A percentile compares a stretch with the other conserved stretches of the same genome.
Evolutionary conservation across 257 asterid genomes (phyloP).

Genomic region (Penstemon eatonii): DNA sequence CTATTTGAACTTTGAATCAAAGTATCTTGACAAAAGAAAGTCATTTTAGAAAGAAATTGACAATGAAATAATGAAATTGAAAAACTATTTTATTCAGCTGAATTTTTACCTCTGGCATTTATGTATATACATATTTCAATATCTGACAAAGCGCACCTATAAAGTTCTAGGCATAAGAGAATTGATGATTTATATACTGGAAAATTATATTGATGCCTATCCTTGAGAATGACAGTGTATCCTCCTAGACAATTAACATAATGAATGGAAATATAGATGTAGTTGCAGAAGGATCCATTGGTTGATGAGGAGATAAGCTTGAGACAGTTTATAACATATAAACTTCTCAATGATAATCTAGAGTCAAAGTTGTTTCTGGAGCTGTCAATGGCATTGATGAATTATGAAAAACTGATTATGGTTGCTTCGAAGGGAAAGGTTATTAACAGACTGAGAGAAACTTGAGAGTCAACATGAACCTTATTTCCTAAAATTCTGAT

Average conservation of each 20-base stretch:
- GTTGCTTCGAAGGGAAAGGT: constrained; percentile 12
- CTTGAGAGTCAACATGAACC: not conserved
- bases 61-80: not conserved
- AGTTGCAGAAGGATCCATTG: not conserved
- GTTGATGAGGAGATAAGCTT: constrained; percentile 16
- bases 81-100: constrained; percentile 6
- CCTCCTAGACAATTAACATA: not conserved
- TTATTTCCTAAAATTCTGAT: not conserved
- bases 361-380: not conserved
- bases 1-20: not conserved
- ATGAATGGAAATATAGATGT: not conserved
- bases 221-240: not conserved
- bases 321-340: constrained; percentile 15
- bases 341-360: not conserved
- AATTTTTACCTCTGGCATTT: not conserved
- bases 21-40: constrained; percentile 2
- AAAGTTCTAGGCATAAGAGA: constrained; percentile 15
- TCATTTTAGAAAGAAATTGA: not conserved
- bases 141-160: not conserved
- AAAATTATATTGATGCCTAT: not conserved
- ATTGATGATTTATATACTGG: not conserved
- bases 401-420: not conserved
- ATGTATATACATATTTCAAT: not conserved
- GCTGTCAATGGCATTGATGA: not conserved
- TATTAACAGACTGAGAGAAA: not conserved